Percentiles rank a stretch among this genome's conserved stretches.
Evolutionary conservation across 257 asterid species (phyloP).

Genomic region (Solanum medicagineum): DNA sequence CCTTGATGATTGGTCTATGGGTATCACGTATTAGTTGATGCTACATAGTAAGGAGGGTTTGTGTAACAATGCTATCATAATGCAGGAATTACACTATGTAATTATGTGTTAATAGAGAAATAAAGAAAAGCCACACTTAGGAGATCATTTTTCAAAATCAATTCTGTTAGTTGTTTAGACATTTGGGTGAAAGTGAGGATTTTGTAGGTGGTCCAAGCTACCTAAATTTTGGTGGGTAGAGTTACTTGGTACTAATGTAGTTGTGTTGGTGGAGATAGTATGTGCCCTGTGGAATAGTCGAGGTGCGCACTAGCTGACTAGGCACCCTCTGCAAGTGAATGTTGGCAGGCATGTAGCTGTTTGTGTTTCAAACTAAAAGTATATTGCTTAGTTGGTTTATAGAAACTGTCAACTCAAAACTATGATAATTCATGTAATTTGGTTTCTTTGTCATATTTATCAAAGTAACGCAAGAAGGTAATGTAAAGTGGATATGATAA

Average conservation of each 20-base stretch:
- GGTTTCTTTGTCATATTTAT: neutral
- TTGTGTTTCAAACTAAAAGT: neutral
- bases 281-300: neutral
- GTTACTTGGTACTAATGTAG: neutral
- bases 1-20: neutral
- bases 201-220: neutral
- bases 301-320: neutral
- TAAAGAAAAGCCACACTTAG: neutral
- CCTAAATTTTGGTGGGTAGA: neutral
- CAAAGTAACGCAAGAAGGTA: neutral
- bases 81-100: neutral
- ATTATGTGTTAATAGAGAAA: neutral
- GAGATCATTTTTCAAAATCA: neutral
- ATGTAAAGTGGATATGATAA: neutral
- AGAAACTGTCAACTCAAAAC: neutral
- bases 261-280: neutral
- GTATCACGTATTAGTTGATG: neutral
- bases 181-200: neutral
- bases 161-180: neutral
- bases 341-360: neutral
- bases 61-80: neutral
- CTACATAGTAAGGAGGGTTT: neutral
- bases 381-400: neutral
- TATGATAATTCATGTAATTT: neutral
- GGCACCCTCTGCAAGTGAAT: neutral